Evolutionary conservation across 192 early-diverging fungal species (phyloP), one percentile per base, ranked within the genome.

Genomic region (Coemansia aciculifera): DNA sequence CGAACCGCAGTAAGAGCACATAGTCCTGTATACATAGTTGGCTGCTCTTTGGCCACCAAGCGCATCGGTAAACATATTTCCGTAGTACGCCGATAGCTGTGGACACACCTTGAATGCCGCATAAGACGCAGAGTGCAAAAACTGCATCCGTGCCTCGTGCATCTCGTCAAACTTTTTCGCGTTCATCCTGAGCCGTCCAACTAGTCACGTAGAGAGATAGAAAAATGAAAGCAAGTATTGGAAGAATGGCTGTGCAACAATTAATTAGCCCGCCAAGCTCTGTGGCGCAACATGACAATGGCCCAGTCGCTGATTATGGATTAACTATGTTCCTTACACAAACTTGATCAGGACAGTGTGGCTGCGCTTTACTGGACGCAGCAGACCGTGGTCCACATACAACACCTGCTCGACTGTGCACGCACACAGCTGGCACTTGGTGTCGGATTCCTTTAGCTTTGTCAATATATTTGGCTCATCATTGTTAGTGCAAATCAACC

Each of bases 351-450:
- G n/a, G n/a, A 32, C 69, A 71, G 9, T 32, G 5, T 36, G 27
- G 36, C 23, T 64, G 56, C 63, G 64, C 23, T 46, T 65, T 32
- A 56, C 63, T 5, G 69, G 63, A 6, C 69, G 62, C 24, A 64
- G 3, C 12, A 48, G 24, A 19, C 59, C 32, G 29, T 56, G 43
- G 32, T 48, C 17, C 34, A 15, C n/a, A 15, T 12, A n/a, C 10
- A 64, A 61, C 37, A 74, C 68, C 8, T 57, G 57, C 61, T 83
- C 73, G 56, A 89, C 69, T 0, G 81, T 71, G 56, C 86, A 84
- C 13, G 79, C 76, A 44, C 1, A 27, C 24, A 27, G 24, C 24
- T 27, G 24, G 24, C 24, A 27, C 24, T 27, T 27, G 24, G 24
- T 27, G 24, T 27, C 1, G 24, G 0, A 27, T 27, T 12, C 63